Conservation (phyloP, 352 stramenopile species). For the Phytophthora ramorum region DNA sequence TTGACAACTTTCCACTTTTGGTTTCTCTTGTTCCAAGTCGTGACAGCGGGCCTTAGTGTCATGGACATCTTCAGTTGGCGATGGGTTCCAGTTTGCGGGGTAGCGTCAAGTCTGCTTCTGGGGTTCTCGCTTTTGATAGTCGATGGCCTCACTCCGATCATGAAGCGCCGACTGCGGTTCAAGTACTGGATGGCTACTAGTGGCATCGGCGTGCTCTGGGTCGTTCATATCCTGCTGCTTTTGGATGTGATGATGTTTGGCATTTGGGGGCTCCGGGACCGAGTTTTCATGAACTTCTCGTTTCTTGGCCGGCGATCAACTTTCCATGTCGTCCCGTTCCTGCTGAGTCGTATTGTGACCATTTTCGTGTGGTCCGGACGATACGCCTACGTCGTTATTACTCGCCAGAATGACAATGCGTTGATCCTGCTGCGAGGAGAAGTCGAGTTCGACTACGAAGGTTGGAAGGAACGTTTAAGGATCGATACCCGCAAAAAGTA, state of each 20-base stretch:
- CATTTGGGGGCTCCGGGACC: slow-evolving; percentile 15
- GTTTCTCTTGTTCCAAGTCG: not conserved
- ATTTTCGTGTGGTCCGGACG: slow-evolving; percentile 15
- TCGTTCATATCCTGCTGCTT: not conserved
- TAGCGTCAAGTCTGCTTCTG: not conserved
- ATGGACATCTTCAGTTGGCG: not conserved
- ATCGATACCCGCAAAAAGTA: not conserved
- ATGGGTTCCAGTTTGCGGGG: not conserved
- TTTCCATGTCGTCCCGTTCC: slow-evolving; percentile 15
- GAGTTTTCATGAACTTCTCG: slow-evolving; percentile 10
- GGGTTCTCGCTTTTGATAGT: not conserved
- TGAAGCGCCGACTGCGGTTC: slow-evolving; percentile 12
- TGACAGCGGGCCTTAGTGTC: not conserved
- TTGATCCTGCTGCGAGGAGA: slow-evolving; percentile 17
- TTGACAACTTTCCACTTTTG: not conserved
- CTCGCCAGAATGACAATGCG: slow-evolving; percentile 2
- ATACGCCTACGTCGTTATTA: slow-evolving; percentile 6
- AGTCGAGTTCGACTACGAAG: slow-evolving; percentile 22
- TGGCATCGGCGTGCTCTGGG: not conserved
- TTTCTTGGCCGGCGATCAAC: not conserved
- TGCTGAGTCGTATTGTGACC: slow-evolving; percentile 15
- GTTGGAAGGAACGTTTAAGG: slow-evolving; percentile 6
- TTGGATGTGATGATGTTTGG: slow-evolving; percentile 5
- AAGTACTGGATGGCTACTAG: slow-evolving; percentile 7
- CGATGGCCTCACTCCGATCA: slow-evolving; percentile 15